A percentile compares a stretch with the other conserved stretches of the same genome.
Evolutionary conservation across 176 grass and related monocot genomes (phyloP).

Genomic region (Triticum turgidum): DNA sequence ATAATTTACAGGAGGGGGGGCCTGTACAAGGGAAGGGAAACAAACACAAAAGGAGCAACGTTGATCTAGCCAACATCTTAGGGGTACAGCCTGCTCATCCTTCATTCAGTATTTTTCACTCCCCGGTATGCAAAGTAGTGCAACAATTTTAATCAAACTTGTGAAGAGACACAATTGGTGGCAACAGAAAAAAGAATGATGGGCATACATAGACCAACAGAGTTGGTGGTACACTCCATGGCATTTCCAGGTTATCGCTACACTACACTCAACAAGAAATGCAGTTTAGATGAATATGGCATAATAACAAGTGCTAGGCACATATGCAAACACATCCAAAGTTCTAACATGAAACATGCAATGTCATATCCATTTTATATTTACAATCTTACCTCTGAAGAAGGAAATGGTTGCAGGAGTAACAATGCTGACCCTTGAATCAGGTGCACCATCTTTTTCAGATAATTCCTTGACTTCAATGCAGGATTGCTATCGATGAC

Average conservation of each 20-base stretch:
- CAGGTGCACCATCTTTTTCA: constrained; percentile 60
- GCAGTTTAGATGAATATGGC: neutral
- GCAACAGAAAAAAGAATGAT: neutral
- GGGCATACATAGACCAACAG: too few relatives aligned
- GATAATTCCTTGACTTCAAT: constrained; percentile 54
- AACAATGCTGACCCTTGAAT: constrained; percentile 87
- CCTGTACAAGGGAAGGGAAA: too few relatives aligned
- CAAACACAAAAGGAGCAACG: too few relatives aligned
- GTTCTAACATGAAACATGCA: neutral
- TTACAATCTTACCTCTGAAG: constrained; percentile 58
- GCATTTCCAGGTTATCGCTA: neutral
- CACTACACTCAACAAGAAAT: neutral
- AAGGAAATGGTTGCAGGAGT: constrained; percentile 88
- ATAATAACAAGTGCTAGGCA: neutral
- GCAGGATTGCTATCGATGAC: constrained; percentile 81
- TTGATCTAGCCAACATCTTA: too few relatives aligned
- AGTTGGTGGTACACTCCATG: neutral
- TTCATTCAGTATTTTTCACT: neutral
- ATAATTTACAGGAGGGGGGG: too few relatives aligned
- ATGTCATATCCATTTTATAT: neutral
- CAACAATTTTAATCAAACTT: neutral
- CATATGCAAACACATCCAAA: neutral
- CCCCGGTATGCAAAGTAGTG: neutral
- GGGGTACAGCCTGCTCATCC: too few relatives aligned
- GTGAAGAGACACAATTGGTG: neutral